Evolutionary conservation across 305 asterid species (phyloP).

Genomic region (Fraxinus dipetala): DNA sequence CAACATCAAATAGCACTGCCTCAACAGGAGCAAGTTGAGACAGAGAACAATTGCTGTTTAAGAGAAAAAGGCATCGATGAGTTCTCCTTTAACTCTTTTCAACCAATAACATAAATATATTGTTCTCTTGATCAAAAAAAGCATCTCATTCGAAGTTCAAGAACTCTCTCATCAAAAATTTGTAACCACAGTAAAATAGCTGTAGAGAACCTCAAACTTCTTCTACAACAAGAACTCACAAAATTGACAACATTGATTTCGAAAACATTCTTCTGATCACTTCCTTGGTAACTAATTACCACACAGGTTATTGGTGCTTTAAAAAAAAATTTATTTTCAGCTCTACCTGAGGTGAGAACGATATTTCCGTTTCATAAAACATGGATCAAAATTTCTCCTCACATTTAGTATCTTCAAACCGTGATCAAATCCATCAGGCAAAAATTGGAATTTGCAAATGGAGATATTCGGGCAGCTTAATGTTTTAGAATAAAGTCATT

Average conservation of each 20-base stretch:
- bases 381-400: not conserved
- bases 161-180: not conserved
- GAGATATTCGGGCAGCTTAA: not conserved
- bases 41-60: slow-evolving; percentile 53
- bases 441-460: not conserved
- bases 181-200: not conserved
- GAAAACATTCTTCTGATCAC: slow-evolving; percentile 2
- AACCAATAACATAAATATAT: not conserved
- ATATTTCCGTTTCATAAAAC: not conserved
- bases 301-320: not conserved
- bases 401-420: not conserved
- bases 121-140: not conserved
- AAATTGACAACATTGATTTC: not conserved
- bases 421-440: not conserved
- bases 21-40: slow-evolving; percentile 71
- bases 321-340: not conserved
- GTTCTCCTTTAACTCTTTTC: slow-evolving; percentile 13
- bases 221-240: not conserved
- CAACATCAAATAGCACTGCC: slow-evolving; percentile 85
- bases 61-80: slow-evolving; percentile 25
- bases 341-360: not conserved
- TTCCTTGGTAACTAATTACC: not conserved
- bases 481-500: not conserved
- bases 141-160: slow-evolving; percentile 1
- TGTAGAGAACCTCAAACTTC: slow-evolving; percentile 2